phyloP scores from a whole-genome alignment of 192 early-diverging fungal genomes.

The Funneliformis geosporum region DNA sequence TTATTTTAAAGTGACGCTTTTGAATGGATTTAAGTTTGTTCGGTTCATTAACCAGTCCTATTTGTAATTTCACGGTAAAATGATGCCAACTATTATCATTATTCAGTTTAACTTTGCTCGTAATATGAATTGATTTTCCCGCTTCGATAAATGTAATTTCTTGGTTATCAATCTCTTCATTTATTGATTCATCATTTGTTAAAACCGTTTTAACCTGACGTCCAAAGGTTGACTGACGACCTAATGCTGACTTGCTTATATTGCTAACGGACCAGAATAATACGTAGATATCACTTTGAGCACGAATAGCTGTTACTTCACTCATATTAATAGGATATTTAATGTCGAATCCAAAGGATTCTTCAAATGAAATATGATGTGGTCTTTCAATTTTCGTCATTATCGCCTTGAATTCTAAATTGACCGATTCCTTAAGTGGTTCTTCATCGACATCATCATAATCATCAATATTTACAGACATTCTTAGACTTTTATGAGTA shows the following conservation, averaged over 20 bases:
- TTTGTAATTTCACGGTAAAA: neutral
- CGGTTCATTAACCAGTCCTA: neutral
- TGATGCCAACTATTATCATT: neutral
- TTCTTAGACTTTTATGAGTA: neutral
- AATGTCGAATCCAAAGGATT: neutral
- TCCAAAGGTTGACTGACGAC: neutral
- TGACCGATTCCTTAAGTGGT: neutral
- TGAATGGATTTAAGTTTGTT: neutral
- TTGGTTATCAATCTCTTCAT: neutral
- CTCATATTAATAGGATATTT: neutral
- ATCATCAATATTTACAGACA: neutral
- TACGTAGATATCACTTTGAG: neutral
- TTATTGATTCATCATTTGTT: neutral
- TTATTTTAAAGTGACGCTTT: neutral
- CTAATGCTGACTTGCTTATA: neutral
- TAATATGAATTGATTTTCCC: neutral
- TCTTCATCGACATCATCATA: neutral
- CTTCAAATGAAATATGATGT: neutral
- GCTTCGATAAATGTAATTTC: neutral
- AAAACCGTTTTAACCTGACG: neutral
- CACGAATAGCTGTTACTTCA: neutral
- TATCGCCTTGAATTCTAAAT: neutral
- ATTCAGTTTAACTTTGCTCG: neutral
- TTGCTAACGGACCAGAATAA: neutral
- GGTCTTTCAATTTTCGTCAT: neutral